These are phyloP conservation scores for Ceratobasidium sp. DNA, from an alignment of 1,284 basidiomycete species.

Conservation along the genomic window DNA sequence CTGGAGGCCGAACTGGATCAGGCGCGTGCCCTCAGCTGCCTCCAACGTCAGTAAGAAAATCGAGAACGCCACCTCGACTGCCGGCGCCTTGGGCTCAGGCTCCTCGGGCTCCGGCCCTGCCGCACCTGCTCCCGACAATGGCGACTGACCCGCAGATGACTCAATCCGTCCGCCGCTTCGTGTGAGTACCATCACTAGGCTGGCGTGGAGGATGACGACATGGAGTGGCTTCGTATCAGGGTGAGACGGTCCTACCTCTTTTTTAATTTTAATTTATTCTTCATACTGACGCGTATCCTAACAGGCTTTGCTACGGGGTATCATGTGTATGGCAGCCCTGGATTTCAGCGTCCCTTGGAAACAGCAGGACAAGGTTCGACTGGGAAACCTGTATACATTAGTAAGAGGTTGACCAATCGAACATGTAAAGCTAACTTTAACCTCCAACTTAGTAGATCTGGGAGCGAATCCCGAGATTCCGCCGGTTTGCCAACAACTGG, in stretches of 20 bases:
- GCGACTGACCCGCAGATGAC: not conserved
- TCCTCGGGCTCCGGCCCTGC: not conserved
- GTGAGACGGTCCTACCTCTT: not conserved
- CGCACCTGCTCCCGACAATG: no score
- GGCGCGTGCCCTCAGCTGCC: no score
- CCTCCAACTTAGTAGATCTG: not conserved
- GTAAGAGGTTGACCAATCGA: not conserved
- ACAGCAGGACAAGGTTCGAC: not conserved
- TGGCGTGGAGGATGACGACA: not conserved
- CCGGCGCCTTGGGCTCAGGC: not conserved
- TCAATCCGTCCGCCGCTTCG: not conserved
- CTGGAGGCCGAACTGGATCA: not conserved
- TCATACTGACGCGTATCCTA: not conserved
- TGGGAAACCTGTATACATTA: not conserved
- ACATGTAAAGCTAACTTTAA: not conserved
- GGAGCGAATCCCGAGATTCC: not conserved
- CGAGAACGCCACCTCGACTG: not conserved
- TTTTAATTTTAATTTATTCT: no score
- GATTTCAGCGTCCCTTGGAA: not conserved
- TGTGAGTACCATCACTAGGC: not conserved
- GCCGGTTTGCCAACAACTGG: conserved; percentile 9
- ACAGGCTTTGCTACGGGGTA: not conserved
- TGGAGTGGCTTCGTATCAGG: not conserved
- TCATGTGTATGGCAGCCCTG: not conserved
- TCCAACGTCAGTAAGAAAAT: not conserved